Conservation (phyloP, 257 asterid genomes). For the Scutellaria minor region DNA sequence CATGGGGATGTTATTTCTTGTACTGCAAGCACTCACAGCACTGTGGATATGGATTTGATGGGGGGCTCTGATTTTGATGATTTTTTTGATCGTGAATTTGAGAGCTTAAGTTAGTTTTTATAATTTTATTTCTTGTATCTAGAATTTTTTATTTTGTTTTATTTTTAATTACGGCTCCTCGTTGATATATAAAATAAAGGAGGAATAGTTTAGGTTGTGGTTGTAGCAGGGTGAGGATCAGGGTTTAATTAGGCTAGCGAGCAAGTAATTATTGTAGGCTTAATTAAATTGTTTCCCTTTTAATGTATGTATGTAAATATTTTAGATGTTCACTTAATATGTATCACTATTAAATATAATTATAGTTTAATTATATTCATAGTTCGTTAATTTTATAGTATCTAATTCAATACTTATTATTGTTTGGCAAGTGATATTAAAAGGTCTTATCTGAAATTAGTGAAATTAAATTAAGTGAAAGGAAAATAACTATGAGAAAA, state of each 20-base stretch:
- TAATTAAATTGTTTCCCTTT: neutral
- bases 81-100: slow-evolving; percentile 19
- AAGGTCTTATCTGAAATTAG: too few species aligned
- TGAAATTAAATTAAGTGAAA: neutral
- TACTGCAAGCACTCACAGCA: slow-evolving; percentile 39
- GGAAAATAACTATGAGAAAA: neutral
- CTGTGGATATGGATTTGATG: slow-evolving; percentile 31
- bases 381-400: too few species aligned
- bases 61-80: slow-evolving; percentile 33
- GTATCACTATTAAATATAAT: too few species aligned
- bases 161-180: neutral
- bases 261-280: too few species aligned
- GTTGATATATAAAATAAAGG: neutral
- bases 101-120: neutral
- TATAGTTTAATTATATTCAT: too few species aligned
- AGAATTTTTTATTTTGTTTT: neutral
- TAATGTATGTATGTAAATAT: neutral
- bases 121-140: neutral
- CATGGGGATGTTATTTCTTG: slow-evolving; percentile 40
- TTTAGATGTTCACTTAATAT: too few species aligned
- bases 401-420: too few species aligned
- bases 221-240: neutral
- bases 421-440: too few species aligned
- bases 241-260: too few species aligned
- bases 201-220: neutral